These are phyloP conservation scores for Emergomyces pasteurianus DNA, from an alignment of 2,329 filamentous ascomycete species.

Conservation along the genomic window DNA sequence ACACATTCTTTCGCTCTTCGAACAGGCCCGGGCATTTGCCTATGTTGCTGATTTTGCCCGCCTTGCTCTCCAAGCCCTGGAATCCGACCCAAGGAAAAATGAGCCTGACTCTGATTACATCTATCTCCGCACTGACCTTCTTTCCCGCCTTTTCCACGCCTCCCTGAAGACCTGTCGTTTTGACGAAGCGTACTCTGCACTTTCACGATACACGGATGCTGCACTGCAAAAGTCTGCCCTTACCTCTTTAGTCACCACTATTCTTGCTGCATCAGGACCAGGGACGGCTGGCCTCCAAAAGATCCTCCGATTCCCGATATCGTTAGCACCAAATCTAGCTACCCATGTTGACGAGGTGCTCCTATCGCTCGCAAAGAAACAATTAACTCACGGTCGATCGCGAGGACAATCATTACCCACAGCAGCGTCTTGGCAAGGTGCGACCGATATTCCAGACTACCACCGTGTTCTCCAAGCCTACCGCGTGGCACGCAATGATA, in stretches of 20 bases:
- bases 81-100: slow-evolving; percentile 19
- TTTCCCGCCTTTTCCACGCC: slow-evolving; percentile 73
- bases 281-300: slow-evolving; percentile 37
- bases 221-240: slow-evolving; percentile 62
- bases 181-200: slow-evolving; percentile 66
- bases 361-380: slow-evolving; percentile 55
- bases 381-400: slow-evolving; percentile 42
- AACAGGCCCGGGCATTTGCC: slow-evolving; percentile 62
- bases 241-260: slow-evolving; percentile 47
- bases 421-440: slow-evolving; percentile 2
- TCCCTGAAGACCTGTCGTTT: slow-evolving; percentile 69
- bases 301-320: slow-evolving; percentile 64
- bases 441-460: slow-evolving; percentile 49
- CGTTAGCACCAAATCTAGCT: slow-evolving; percentile 50
- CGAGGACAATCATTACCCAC: not conserved
- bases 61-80: slow-evolving; percentile 55
- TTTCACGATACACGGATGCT: slow-evolving; percentile 59
- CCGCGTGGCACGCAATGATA: slow-evolving; percentile 72
- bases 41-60: slow-evolving; percentile 76
- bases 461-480: slow-evolving; percentile 87
- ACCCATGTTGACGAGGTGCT: slow-evolving; percentile 71
- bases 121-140: slow-evolving; percentile 53
- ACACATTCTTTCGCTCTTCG: slow-evolving; percentile 73
- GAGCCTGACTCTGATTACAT: slow-evolving; percentile 26
- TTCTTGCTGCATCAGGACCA: slow-evolving; percentile 30